Base-by-base conservation (phyloP, 495 filamentous ascomycete species). In the Bryoglossum gracile region DNA sequence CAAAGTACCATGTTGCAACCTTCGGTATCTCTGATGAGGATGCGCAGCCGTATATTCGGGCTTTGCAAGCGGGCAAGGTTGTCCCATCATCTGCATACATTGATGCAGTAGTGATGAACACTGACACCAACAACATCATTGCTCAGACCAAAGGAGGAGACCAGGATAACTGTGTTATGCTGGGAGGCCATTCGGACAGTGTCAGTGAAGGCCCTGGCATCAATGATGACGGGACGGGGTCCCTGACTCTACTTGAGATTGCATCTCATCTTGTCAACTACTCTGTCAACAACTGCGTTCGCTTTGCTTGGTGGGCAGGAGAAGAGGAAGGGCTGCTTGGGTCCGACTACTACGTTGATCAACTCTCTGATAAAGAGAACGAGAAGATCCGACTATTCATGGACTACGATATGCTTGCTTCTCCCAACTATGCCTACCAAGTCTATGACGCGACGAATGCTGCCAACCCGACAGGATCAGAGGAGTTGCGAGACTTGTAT, bases 331-430 rank as follows among this genome's bases (percentile, higher is more conserved):
- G 75, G 1, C 67, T 77, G n/a, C 65, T 81, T 0, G 77, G 76
- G 1, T 74, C 71, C 1, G 71, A 75, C 54, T 76, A 73, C 61
- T 79, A 76, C 48, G 74, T 76, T 35, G 60, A 63, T 18, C 61
- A 61, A 32, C 64, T 79, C 14, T 61, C 71, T 0, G 46, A 62
- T 6, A 67, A 70, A 9, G 76, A 78, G 54, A 76, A 74, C 58
- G 24, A 60, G 46, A 76, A 76, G 61, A 78, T 79, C 46, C 69
- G 72, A 3, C 62, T 79, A 22, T 77, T 76, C 52, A 76, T 80
- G 68, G 75, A 80, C 56, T 78, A 77, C 54, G 76, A 80, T 53
- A 80, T 80, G 76, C 62, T 80, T 53, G 75, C 67, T 11, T 72
- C 67, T 43, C 75, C 70, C 24, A 77, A 75, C 58, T 77, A 68